Conservation (phyloP, 2,329 filamentous ascomycete genomes). For the Verticillium isaacii region DNA sequence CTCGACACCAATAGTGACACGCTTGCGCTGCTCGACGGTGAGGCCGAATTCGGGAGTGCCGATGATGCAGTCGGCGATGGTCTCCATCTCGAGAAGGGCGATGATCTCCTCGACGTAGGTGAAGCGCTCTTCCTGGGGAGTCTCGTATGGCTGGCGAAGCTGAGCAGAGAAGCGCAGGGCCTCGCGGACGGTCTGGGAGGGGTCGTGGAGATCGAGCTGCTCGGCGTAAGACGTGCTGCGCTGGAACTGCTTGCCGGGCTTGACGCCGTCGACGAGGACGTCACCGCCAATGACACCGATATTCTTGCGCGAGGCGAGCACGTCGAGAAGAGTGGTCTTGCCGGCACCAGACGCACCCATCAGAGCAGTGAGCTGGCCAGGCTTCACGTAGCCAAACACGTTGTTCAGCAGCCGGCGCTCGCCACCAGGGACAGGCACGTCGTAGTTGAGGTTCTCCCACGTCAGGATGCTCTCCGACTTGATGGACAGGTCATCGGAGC, state of each 20-base stretch:
- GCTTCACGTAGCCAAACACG: constrained; percentile 66
- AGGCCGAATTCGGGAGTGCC: constrained; percentile 63
- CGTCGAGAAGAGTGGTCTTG: constrained; percentile 81
- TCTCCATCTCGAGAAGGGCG: constrained; percentile 52
- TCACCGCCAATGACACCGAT: constrained; percentile 56
- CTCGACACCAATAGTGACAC: constrained; percentile 89
- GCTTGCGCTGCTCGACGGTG: constrained; percentile 62
- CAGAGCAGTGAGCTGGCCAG: constrained; percentile 71
- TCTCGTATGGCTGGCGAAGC: constrained; percentile 51
- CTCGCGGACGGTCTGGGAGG: constrained; percentile 58
- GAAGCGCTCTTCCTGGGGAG: constrained; percentile 50
- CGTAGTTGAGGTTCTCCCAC: constrained; percentile 82
- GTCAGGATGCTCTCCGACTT: constrained; percentile 67
- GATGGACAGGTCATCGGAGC: constrained; percentile 47
- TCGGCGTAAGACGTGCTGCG: constrained; percentile 59
- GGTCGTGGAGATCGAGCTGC: constrained; percentile 59
- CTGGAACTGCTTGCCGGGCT: constrained; percentile 56
- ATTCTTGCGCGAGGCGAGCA: constrained; percentile 59
- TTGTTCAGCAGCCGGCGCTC: constrained; percentile 50
- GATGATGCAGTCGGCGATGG: constrained; percentile 55
- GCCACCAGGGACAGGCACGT: constrained; percentile 56
- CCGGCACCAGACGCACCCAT: constrained; percentile 85
- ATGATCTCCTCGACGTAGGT: constrained; percentile 59
- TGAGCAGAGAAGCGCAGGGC: constrained; percentile 60
- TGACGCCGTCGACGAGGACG: constrained; percentile 51